A percentile compares a stretch with the other conserved stretches of the same genome.
These are phyloP conservation scores for Pseudogymnoascus sp. DNA, from an alignment of 2,329 filamentous ascomycete species.

Conservation along the genomic window DNA sequence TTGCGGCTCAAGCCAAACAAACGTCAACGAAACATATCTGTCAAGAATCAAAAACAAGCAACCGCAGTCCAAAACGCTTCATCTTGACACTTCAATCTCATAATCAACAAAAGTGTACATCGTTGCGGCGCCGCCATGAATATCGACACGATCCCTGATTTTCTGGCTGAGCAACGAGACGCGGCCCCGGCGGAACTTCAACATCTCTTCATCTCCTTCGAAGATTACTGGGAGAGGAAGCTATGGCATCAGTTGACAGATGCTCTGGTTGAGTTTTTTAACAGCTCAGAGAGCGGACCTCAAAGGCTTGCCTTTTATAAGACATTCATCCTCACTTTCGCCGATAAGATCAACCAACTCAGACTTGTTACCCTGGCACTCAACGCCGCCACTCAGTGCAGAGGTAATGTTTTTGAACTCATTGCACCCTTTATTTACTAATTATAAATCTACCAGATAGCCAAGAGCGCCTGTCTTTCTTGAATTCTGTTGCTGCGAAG, in stretches of 20 bases:
- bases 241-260: slow-evolving; percentile 98
- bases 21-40: not conserved
- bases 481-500: slow-evolving; percentile 73
- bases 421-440: slow-evolving; percentile 3
- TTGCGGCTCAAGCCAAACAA: slow-evolving; percentile 1
- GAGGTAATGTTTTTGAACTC: slow-evolving; percentile 42
- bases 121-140: slow-evolving; percentile 52
- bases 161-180: slow-evolving; percentile 85
- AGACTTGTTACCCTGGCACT: slow-evolving; percentile 90
- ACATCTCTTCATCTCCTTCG: slow-evolving; percentile 79
- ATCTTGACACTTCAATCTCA: not conserved
- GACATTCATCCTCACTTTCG: slow-evolving; percentile 90
- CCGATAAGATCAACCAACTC: slow-evolving; percentile 97
- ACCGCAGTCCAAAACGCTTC: not conserved
- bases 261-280: slow-evolving; percentile 80
- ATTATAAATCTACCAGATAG: slow-evolving; percentile 52
- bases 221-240: slow-evolving; percentile 97
- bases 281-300: slow-evolving; percentile 66
- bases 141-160: slow-evolving; percentile 80
- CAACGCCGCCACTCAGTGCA: slow-evolving; percentile 77
- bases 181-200: slow-evolving; percentile 81
- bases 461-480: slow-evolving; percentile 75
- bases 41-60: not conserved
- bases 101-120: not conserved
- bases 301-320: slow-evolving; percentile 89